These are phyloP conservation scores for Botryotinia calthae DNA, from an alignment of 2,329 filamentous ascomycete species.

Conservation along the genomic window DNA sequence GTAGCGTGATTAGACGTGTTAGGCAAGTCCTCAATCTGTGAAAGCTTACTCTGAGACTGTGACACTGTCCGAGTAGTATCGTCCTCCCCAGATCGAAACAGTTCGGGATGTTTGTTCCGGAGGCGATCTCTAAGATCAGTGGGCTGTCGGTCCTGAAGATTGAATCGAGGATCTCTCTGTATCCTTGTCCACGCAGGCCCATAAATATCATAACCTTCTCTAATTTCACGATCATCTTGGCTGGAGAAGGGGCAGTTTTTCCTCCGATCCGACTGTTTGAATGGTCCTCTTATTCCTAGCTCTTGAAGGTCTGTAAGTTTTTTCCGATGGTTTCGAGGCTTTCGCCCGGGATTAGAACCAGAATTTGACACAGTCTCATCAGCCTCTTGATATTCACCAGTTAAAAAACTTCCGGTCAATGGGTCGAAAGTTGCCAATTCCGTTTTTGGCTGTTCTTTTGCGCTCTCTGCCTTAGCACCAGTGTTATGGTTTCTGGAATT, in stretches of 20 bases:
- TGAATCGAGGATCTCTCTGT: slow-evolving; percentile 56
- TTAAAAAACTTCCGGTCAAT: slow-evolving; percentile 55
- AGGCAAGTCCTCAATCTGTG: background rate
- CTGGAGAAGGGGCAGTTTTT: slow-evolving; percentile 61
- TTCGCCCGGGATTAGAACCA: slow-evolving; percentile 42
- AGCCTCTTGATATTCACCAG: slow-evolving; percentile 26
- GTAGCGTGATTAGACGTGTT: slow-evolving; percentile 1
- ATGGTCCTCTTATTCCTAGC: slow-evolving; percentile 60
- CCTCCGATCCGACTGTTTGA: slow-evolving; percentile 59
- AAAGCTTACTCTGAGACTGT: background rate
- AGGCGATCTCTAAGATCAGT: slow-evolving; percentile 63
- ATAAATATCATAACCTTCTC: slow-evolving; percentile 57
- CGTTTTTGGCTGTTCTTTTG: slow-evolving; percentile 25
- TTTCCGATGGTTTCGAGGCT: slow-evolving; percentile 54
- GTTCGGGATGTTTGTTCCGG: slow-evolving; percentile 61
- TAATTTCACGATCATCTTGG: slow-evolving; percentile 60
- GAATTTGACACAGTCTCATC: slow-evolving; percentile 31
- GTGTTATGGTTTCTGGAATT: background rate
- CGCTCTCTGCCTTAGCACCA: slow-evolving; percentile 5
- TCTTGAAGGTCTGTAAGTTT: slow-evolving; percentile 55
- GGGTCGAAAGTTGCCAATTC: slow-evolving; percentile 49
- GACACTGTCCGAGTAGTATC: background rate
- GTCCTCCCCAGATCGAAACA: slow-evolving; percentile 42
- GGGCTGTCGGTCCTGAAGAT: slow-evolving; percentile 57
- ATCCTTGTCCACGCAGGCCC: slow-evolving; percentile 66